Conservation (phyloP, 495 filamentous ascomycete genomes). For the Xeromyces bisporus region DNA sequence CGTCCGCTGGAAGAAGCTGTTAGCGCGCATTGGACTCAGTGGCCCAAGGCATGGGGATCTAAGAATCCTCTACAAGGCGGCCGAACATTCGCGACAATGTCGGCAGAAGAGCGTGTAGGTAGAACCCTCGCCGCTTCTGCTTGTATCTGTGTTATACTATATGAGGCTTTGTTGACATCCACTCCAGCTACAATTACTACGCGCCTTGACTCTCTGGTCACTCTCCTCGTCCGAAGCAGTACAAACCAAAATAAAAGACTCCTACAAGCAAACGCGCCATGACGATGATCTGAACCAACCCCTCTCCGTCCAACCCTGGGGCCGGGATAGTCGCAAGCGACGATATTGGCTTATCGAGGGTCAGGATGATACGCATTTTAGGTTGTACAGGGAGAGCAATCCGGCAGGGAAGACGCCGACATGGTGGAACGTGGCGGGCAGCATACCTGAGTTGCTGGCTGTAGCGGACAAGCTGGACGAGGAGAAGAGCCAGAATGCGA, state of each 20-base stretch:
- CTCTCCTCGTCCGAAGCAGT: slow-evolving; percentile 79
- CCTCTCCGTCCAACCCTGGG: slow-evolving; percentile 89
- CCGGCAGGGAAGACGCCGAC: slow-evolving; percentile 56
- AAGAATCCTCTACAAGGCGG: slow-evolving; percentile 70
- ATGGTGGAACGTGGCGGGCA: slow-evolving; percentile 88
- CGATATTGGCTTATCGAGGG: slow-evolving; percentile 91
- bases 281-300: slow-evolving; percentile 89
- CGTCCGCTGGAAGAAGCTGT: slow-evolving; percentile 90
- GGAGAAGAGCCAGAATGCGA: slow-evolving; percentile 66
- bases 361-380: slow-evolving; percentile 80
- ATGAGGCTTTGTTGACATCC: too few relatives aligned
- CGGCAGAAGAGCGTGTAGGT: slow-evolving; percentile 63
- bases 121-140: neutral
- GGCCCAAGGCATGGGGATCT: slow-evolving; percentile 73
- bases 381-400: slow-evolving; percentile 90
- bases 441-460: slow-evolving; percentile 65
- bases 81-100: slow-evolving; percentile 62
- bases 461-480: slow-evolving; percentile 58
- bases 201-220: slow-evolving; percentile 72
- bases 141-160: too few relatives aligned
- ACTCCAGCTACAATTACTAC: slow-evolving; percentile 63
- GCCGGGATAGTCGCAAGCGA: slow-evolving; percentile 74
- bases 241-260: slow-evolving; percentile 61
- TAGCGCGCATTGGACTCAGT: slow-evolving; percentile 68
- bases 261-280: slow-evolving; percentile 77